These are phyloP conservation scores for Lippia alba DNA, from an alignment of 305 asterid genomes.

Conservation along the genomic window DNA sequence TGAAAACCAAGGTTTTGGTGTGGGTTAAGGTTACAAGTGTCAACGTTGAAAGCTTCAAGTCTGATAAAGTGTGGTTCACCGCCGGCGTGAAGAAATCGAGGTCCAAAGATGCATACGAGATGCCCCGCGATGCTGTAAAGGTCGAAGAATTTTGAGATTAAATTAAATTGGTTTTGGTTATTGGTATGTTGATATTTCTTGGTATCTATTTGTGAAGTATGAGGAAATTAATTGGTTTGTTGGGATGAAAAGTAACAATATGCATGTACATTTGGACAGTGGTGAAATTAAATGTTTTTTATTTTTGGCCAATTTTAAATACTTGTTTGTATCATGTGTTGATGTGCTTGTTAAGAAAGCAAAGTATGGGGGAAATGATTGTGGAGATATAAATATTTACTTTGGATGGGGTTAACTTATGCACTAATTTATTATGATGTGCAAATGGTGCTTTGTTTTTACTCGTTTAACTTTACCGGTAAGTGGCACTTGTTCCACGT, in stretches of 20 bases:
- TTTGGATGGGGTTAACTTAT: too few relatives aligned
- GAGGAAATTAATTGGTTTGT: constrained; percentile 27
- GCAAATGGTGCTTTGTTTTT: too few relatives aligned
- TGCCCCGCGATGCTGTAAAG: constrained; percentile 59
- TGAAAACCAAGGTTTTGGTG: constrained; percentile 89
- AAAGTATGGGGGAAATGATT: neutral
- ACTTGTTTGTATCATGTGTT: neutral
- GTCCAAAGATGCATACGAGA: constrained; percentile 74
- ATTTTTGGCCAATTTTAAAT: neutral
- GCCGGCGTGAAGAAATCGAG: constrained; percentile 90
- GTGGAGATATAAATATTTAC: neutral
- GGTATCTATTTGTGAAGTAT: neutral
- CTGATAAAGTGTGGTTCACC: constrained; percentile 83
- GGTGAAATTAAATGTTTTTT: neutral
- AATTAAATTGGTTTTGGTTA: neutral
- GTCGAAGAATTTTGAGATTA: constrained; percentile 70
- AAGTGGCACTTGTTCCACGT: too few relatives aligned
- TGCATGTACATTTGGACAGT: neutral
- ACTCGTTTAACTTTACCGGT: too few relatives aligned
- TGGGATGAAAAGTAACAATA: constrained; percentile 14
- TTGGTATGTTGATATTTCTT: constrained; percentile 19
- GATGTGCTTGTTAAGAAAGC: constrained; percentile 3
- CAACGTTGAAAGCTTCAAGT: constrained; percentile 68
- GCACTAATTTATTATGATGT: too few relatives aligned
- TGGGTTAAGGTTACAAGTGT: constrained; percentile 82